Conservation (phyloP, 2,329 filamentous ascomycete species). For the Cadophora malorum region DNA sequence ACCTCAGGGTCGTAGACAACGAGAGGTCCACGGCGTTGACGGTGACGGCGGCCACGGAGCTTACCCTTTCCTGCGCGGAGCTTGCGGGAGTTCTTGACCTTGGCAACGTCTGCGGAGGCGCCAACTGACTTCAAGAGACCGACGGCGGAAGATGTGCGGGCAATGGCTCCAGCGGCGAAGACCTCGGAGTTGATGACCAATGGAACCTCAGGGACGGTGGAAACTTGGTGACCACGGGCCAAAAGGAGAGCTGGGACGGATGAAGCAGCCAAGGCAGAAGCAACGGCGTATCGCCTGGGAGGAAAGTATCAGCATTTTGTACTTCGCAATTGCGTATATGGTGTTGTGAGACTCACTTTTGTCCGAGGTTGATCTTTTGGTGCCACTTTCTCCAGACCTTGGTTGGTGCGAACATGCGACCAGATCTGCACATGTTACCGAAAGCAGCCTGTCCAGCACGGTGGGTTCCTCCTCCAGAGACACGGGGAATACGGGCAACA, state of each 20-base stretch:
- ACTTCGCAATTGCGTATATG: slow-evolving; percentile 15
- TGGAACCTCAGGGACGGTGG: slow-evolving; percentile 91
- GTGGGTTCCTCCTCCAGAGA: slow-evolving; percentile 99
- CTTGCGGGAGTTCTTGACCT: slow-evolving; percentile 97
- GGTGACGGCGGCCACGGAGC: slow-evolving; percentile 93
- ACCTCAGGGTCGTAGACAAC: slow-evolving; percentile 96
- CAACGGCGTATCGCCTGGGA: slow-evolving; percentile 89
- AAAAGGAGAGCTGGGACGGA: slow-evolving; percentile 93
- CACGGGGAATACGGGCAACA: slow-evolving; percentile 99
- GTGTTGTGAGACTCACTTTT: slow-evolving; percentile 70
- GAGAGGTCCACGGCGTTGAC: slow-evolving; percentile 96
- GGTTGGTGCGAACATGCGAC: slow-evolving; percentile 99
- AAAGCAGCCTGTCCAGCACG: slow-evolving; percentile 99
- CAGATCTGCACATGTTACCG: slow-evolving; percentile 99
- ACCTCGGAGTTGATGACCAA: slow-evolving; percentile 92
- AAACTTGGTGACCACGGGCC: slow-evolving; percentile 96
- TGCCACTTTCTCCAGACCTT: slow-evolving; percentile 99
- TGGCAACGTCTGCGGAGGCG: slow-evolving; percentile 88
- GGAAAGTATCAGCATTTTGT: slow-evolving; percentile 42
- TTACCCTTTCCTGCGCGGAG: slow-evolving; percentile 99
- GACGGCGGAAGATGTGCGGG: slow-evolving; percentile 89
- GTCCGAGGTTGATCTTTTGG: slow-evolving; percentile 98
- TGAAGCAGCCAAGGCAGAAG: slow-evolving; percentile 95
- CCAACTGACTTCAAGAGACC: slow-evolving; percentile 89
- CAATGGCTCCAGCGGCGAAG: slow-evolving; percentile 79